Base-by-base conservation (phyloP, 75 land plant species). In the Azolla pinnata region DNA sequence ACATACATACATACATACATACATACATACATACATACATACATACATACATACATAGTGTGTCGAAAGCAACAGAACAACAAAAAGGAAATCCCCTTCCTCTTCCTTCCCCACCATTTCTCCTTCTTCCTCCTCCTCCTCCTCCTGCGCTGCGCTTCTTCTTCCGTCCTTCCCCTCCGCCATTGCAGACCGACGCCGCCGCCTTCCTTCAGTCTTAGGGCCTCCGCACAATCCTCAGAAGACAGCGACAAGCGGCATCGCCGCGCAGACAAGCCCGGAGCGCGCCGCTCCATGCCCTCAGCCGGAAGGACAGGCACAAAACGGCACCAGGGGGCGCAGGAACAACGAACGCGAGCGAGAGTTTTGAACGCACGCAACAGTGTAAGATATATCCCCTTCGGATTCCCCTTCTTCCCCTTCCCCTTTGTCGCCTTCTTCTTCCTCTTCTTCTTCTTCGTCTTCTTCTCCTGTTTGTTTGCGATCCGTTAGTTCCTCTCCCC, bases 131-230 rank as follows among this genome's bases (percentile, higher is more conserved):
- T n/a, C n/a, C n/a, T n/a, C n/a, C n/a, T n/a, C n/a, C n/a, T n/a
- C n/a, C n/a, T n/a, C n/a, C n/a, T n/a, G 42, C 42, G 10, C 42
- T 38, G 42, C 42, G 14, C 14, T 38, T 38, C 42, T 4, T 52
- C 27, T 52, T 52, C 54, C 54, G 29, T 52, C 54, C 54, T 29
- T 25, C 54, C 54, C 54, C 54, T 25, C 54, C 54, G 54, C 12
- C 42, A 38, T 8, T 7, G 42, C 7, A 38, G 42, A 7, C 12
- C 12, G 42, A 38, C 12, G 42, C 7, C 12, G 42, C 42, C 12
- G 42, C 42, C 42, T 14, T 7, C 7, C 7, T 7, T 8, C 12
- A 20, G 51, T 3, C 21, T 4, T 5, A 20, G 7, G 54, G 25
- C 54, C 29, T 25, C 28, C 14, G 10, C 12, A 35, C 10, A 35